Conservation (phyloP, 805 yeast species). For the Saturnispora sekii region DNA sequence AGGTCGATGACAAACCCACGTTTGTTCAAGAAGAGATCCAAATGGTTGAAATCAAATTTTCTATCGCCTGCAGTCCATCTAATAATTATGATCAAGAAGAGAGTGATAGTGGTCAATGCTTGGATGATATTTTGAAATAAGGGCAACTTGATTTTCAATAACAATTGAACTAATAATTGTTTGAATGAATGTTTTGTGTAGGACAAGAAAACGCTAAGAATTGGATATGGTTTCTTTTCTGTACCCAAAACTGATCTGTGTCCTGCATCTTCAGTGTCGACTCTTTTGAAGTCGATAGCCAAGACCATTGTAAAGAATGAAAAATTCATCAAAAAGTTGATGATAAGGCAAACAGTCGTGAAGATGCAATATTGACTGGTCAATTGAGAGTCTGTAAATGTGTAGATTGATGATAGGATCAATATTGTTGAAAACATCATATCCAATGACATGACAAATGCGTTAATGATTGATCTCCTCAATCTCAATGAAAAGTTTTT, state of each 20-base stretch:
- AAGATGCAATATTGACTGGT: constrained; percentile 34
- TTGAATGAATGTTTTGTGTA: constrained; percentile 10
- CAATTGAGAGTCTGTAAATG: constrained; percentile 1
- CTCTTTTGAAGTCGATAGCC: constrained; percentile 54
- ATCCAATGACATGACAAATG: constrained; percentile 6
- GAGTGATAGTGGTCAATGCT: constrained; percentile 20
- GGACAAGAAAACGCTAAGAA: neutral
- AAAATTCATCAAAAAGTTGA: constrained; percentile 53
- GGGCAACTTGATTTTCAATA: constrained; percentile 31
- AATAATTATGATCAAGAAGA: constrained; percentile 24
- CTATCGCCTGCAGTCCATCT: constrained; percentile 28
- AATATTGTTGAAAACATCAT: neutral
- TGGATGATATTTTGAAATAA: constrained; percentile 26
- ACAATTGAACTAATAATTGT: constrained; percentile 22
- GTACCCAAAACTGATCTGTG: too few relatives aligned
- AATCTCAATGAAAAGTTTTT: constrained; percentile 3
- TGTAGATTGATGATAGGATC: neutral
- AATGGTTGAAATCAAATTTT: neutral
- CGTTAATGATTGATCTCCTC: constrained; percentile 2
- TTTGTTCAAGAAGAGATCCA: constrained; percentile 22
- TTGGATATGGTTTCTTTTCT: neutral
- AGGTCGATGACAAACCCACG: constrained; percentile 25
- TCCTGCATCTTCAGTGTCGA: neutral
- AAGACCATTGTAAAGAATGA: constrained; percentile 59
- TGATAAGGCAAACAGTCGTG: constrained; percentile 36